A percentile compares a stretch with the other conserved stretches of the same genome.
phyloP scores from a whole-genome alignment of 2,329 filamentous ascomycete species.

The Monosporascus cannonballus region DNA sequence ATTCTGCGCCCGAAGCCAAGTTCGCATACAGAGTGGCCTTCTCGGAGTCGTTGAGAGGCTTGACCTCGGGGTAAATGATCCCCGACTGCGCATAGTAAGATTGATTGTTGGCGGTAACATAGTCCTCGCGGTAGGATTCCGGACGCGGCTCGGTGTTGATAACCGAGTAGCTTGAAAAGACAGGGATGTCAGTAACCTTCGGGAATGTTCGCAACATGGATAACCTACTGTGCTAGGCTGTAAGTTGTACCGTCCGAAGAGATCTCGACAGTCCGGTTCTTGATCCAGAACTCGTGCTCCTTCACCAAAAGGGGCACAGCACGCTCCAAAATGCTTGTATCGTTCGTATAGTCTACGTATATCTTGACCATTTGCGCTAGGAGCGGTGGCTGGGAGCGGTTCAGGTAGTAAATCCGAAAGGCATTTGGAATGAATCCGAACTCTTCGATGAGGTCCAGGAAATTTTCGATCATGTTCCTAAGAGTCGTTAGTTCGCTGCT shows the following conservation, averaged over 20 bases:
- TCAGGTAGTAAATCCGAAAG: conserved; percentile 61
- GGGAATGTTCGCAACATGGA: background rate
- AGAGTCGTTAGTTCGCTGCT: background rate
- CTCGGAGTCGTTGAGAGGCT: conserved; percentile 45
- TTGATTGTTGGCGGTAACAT: conserved; percentile 55
- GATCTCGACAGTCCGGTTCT: conserved; percentile 53
- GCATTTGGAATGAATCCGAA: conserved; percentile 65
- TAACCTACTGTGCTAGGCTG: conserved; percentile 46
- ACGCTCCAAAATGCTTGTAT: conserved; percentile 52
- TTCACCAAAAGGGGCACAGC: conserved; percentile 57
- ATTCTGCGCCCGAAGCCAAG: conserved; percentile 60
- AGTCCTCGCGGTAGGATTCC: conserved; percentile 63
- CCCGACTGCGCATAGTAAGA: conserved; percentile 56
- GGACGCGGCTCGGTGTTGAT: conserved; percentile 60
- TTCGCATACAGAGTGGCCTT: conserved; percentile 52
- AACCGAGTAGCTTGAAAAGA: conserved; percentile 44
- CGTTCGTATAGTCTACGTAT: conserved; percentile 60
- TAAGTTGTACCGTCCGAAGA: conserved; percentile 41
- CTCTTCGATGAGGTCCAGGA: conserved; percentile 58
- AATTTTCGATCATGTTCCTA: conserved; percentile 63
- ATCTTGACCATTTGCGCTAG: conserved; percentile 59
- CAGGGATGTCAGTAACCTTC: background rate
- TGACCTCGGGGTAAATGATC: conserved; percentile 48
- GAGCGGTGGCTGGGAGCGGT: conserved; percentile 61
- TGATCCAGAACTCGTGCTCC: conserved; percentile 58